Percentiles rank a stretch among this genome's conserved stretches.
phyloP scores from a whole-genome alignment of 345 rosid species.

The Arabidopsis suecica region DNA sequence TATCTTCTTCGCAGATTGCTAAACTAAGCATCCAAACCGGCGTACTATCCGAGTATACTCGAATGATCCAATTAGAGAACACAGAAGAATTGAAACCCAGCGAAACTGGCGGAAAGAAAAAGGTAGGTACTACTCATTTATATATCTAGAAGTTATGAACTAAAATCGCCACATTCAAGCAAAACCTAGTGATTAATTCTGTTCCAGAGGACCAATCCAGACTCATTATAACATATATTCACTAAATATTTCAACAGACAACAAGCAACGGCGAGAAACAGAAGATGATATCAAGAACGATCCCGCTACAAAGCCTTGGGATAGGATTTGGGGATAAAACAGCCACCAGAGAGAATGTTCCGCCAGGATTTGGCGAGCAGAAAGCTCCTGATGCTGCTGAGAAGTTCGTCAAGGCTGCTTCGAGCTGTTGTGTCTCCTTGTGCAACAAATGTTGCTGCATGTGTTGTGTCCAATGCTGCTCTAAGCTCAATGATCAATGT shows the following conservation, averaged over 20 bases:
- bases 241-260: constrained; percentile 45
- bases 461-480: constrained; percentile 80
- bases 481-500: constrained; percentile 68
- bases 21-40: constrained; percentile 68
- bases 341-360: constrained; percentile 72
- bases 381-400: constrained; percentile 82
- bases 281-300: constrained; percentile 48
- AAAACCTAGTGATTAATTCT: background rate
- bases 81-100: constrained; percentile 49
- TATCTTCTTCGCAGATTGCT: constrained; percentile 53
- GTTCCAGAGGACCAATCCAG: constrained; percentile 3
- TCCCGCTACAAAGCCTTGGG: constrained; percentile 50
- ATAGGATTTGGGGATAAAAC: constrained; percentile 74
- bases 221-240: constrained; percentile 12
- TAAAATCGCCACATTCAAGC: background rate
- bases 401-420: constrained; percentile 73
- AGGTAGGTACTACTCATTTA: constrained; percentile 45
- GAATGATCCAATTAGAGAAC: constrained; percentile 62
- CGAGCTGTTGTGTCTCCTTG: constrained; percentile 68
- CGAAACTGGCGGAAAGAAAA: constrained; percentile 45
- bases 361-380: constrained; percentile 58
- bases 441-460: constrained; percentile 78
- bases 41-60: constrained; percentile 72
- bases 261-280: constrained; percentile 46
- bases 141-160: constrained; percentile 6